Base-by-base conservation (phyloP, 805 yeast species). In the Cyberlindnera nakhonratchasimensis region DNA sequence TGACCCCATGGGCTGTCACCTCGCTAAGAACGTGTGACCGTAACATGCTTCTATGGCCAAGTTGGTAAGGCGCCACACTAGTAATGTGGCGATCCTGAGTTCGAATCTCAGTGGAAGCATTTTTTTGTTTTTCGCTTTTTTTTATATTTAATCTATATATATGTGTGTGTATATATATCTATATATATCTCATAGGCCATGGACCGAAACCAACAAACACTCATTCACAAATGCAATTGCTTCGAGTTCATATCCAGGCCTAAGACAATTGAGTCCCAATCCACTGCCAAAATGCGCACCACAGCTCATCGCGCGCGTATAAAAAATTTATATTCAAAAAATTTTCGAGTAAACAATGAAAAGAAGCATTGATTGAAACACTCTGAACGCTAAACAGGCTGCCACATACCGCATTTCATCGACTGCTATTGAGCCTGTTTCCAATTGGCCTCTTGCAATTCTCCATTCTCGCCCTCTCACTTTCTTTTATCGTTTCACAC, bases 21-120 rank as follows among this genome's bases (percentile, higher is more conserved):
- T n/a, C n/a, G n/a, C n/a, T n/a, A n/a, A n/a, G n/a, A n/a, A n/a
- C n/a, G n/a, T n/a, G 36, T 33, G 36, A 22, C 36, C 36, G 28
- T 33, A 33, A 20, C 30, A 26, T 45, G 72, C 74, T 71, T 68
- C 66, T 70, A 69, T 70, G 75, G 74, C 75, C 74, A 69, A 71
- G 75, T 67, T 77, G 86, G 85, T 79, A 79, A 81, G 82, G 86
- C 86, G 85, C 77, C 72, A 80, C 84, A 79, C 85, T 79, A 78
- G 84, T 80, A 80, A 78, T 79, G 86, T 79, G 72, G 78, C 79
- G 84, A 80, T 79, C 85, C 79, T 79, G 81, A 77, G 82, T 76
- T 77, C 82, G 75, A 77, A 67, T 76, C 82, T 76, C 80, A 79
- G 75, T 75, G 75, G 77, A 70, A 78, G 80, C 80, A 73, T 22